Conservation (phyloP, 257 asterid genomes). For the Solanum clarkiae region DNA sequence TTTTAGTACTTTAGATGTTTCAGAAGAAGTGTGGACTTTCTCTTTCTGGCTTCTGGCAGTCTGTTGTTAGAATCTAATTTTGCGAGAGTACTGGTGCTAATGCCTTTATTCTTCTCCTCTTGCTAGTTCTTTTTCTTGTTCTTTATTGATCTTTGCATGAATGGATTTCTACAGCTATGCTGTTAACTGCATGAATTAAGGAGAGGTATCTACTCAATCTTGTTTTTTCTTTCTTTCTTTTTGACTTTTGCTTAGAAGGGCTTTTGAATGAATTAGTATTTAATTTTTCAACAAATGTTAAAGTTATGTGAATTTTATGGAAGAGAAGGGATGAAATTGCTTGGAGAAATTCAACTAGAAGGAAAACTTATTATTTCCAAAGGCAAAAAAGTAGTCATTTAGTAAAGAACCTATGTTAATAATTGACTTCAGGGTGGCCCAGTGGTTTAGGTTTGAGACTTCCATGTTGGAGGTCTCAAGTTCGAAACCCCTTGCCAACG, state of each 20-base stretch:
- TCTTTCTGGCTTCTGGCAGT: not conserved
- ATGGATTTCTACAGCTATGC: not conserved
- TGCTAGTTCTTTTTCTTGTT: not conserved
- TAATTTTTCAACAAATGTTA: not conserved
- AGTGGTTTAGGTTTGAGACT: too few relatives aligned
- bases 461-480: too few relatives aligned
- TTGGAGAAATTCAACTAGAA: not conserved
- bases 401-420: not conserved
- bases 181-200: not conserved
- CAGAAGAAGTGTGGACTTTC: not conserved
- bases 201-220: not conserved
- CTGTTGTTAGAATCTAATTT: not conserved
- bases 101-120: not conserved
- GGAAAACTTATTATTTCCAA: not conserved
- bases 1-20: not conserved
- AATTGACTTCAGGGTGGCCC: not conserved
- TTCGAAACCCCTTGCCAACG: too few relatives aligned
- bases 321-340: not conserved
- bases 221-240: not conserved
- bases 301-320: not conserved
- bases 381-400: not conserved
- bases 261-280: not conserved
- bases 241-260: not conserved
- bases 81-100: not conserved
- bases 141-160: not conserved